Percentiles rank a stretch among this genome's conserved stretches.
Conservation (phyloP, 1,284 basidiomycete genomes). For the Moniliella sp. region DNA sequence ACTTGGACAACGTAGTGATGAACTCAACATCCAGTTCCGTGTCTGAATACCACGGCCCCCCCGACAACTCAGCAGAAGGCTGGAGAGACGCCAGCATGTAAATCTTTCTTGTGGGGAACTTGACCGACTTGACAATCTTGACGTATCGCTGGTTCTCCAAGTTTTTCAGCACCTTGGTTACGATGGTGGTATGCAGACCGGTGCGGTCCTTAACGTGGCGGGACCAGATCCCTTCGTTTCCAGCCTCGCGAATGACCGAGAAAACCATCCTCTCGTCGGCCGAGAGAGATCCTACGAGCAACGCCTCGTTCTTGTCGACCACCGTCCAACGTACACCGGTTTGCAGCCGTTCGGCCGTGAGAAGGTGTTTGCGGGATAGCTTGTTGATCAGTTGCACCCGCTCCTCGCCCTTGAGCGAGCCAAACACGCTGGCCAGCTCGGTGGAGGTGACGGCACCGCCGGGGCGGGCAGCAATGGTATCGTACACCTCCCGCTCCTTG, state of each 20-base stretch:
- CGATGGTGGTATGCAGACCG: conserved; percentile 67
- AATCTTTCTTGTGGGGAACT: conserved; percentile 73
- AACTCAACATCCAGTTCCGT: conserved; percentile 79
- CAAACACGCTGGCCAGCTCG: too few relatives aligned
- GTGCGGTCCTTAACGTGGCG: conserved; percentile 70
- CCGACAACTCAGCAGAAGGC: conserved; percentile 65
- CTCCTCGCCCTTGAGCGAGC: too few relatives aligned
- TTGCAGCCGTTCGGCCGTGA: too few relatives aligned
- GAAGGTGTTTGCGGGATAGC: too few relatives aligned
- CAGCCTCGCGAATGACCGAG: conserved; percentile 22
- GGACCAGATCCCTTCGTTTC: conserved; percentile 50
- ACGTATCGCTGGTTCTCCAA: conserved; percentile 61
- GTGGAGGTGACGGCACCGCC: too few relatives aligned
- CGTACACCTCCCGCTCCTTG: too few relatives aligned
- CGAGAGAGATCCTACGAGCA: too few relatives aligned
- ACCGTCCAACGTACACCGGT: too few relatives aligned
- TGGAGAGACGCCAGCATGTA: conserved; percentile 76
- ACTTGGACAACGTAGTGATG: too few relatives aligned
- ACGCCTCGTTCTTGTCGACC: too few relatives aligned
- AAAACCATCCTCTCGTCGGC: conserved; percentile 26
- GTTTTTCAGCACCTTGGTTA: conserved; percentile 63
- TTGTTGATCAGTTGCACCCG: too few relatives aligned
- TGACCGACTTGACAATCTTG: conserved; percentile 64
- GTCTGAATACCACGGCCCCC: conserved; percentile 85
- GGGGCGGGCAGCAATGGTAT: too few relatives aligned